These are phyloP conservation scores for Litsea cubeba DNA, from an alignment of 164 flowering plant genomes.

Conservation along the genomic window DNA sequence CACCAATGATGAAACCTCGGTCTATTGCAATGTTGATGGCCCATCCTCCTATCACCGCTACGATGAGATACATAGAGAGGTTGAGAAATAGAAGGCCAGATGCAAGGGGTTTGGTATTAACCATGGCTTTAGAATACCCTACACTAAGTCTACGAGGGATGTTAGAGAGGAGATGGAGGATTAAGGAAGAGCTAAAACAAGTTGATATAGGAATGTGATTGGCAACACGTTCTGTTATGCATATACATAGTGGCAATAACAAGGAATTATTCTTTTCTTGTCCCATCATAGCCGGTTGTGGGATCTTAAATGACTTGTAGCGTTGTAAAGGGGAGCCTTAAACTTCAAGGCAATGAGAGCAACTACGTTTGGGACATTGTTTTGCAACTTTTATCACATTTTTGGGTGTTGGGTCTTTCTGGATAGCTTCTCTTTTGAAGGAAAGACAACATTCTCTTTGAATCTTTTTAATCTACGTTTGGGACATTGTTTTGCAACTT, in stretches of 20 bases:
- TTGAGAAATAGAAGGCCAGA: conserved; percentile 59
- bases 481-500: background rate
- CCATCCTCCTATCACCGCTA: conserved; percentile 84
- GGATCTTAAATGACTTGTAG: background rate
- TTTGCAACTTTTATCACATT: background rate
- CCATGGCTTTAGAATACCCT: conserved; percentile 27
- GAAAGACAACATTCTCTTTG: background rate
- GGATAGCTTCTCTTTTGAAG: background rate
- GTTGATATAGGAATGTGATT: background rate
- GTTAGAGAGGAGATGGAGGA: background rate
- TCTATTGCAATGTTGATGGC: conserved; percentile 73
- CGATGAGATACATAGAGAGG: conserved; percentile 76
- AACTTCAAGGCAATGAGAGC: conserved; percentile 1
- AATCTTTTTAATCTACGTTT: too few species aligned
- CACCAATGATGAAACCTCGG: conserved; percentile 84
- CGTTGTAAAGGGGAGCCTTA: conserved; percentile 22
- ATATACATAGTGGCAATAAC: background rate
- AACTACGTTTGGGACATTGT: background rate
- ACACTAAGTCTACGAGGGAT: background rate
- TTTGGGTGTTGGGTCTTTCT: background rate
- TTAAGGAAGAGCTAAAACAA: background rate
- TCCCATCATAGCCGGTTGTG: background rate
- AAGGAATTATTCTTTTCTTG: conserved; percentile 25
- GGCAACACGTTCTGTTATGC: conserved; percentile 6
- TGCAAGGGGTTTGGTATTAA: conserved; percentile 45